Conservation (phyloP, 345 rosid genomes). For the Linum lewisii region DNA sequence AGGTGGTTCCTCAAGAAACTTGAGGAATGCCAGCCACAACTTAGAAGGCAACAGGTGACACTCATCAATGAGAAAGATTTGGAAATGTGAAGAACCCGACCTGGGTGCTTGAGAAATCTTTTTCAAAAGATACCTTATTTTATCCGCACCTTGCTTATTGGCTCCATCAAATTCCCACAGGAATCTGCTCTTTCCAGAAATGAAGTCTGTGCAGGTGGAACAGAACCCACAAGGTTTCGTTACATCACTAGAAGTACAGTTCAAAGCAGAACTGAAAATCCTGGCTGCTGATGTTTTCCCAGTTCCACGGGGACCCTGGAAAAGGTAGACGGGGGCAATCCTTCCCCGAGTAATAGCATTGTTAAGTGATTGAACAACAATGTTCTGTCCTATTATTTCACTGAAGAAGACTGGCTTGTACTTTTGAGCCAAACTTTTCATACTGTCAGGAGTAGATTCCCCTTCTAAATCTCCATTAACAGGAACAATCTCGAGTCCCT, state of each 20-base stretch:
- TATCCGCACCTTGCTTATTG: conserved; percentile 57
- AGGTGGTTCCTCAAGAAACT: conserved; percentile 80
- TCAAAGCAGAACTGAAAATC: conserved; percentile 78
- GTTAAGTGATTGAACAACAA: conserved; percentile 72
- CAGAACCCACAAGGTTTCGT: conserved; percentile 84
- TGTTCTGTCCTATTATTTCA: conserved; percentile 84
- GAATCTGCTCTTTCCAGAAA: conserved; percentile 57
- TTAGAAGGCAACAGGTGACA: conserved; percentile 85
- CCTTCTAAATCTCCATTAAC: conserved; percentile 56
- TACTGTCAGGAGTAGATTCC: conserved; percentile 50
- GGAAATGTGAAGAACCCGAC: conserved; percentile 36
- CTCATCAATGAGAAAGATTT: conserved; percentile 75
- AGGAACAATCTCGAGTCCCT: conserved; percentile 57
- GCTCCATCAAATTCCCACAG: conserved; percentile 80
- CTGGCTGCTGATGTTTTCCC: conserved; percentile 89
- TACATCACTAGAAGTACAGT: conserved; percentile 59
- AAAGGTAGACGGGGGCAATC: conserved; percentile 87
- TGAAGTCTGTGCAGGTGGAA: conserved; percentile 59
- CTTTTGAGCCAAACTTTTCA: conserved; percentile 73
- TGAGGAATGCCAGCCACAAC: conserved; percentile 83
- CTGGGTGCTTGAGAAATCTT: conserved; percentile 43
- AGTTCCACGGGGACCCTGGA: conserved; percentile 94
- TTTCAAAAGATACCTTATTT: conserved; percentile 48
- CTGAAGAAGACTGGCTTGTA: conserved; percentile 75
- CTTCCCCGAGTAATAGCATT: conserved; percentile 67